These are phyloP conservation scores for Ajuga chamaepitys DNA, from an alignment of 257 asterid species.

Conservation along the genomic window DNA sequence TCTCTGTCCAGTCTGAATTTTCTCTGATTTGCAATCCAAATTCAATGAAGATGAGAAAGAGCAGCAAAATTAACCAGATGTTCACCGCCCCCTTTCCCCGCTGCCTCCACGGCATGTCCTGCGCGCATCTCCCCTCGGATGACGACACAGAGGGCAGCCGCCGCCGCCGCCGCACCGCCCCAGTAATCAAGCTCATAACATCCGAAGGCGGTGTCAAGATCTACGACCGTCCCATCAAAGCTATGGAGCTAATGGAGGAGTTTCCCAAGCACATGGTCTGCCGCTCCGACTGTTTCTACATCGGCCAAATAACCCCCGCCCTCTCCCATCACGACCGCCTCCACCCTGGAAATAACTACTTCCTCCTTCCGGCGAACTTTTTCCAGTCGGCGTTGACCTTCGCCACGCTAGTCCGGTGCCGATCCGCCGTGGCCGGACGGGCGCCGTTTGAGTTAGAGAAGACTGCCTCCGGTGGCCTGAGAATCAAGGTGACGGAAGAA, in stretches of 20 bases:
- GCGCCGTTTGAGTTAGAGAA: conserved; percentile 42
- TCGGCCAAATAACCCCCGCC: conserved; percentile 41
- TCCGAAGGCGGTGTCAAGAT: conserved; percentile 32
- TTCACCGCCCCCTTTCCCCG: conserved; percentile 27
- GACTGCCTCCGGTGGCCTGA: conserved; percentile 32
- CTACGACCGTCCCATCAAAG: conserved; percentile 37
- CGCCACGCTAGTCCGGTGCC: conserved; percentile 28
- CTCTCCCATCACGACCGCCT: conserved; percentile 37
- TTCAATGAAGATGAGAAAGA: conserved; percentile 13
- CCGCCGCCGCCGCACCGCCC: neutral
- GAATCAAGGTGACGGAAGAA: conserved; percentile 36
- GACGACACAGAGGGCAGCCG: neutral
- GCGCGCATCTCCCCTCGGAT: conserved; percentile 21
- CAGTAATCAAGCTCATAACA: conserved; percentile 19
- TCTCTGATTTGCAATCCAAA: neutral
- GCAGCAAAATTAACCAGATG: conserved; percentile 16
- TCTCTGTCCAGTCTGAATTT: neutral
- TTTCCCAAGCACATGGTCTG: conserved; percentile 53
- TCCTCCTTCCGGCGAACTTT: conserved; percentile 44
- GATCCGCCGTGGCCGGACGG: conserved; percentile 9
- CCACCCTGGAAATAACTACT: conserved; percentile 35
- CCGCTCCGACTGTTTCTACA: conserved; percentile 46
- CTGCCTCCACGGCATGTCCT: conserved; percentile 29
- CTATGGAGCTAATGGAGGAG: conserved; percentile 34
- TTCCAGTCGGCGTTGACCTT: conserved; percentile 40